phyloP scores from a whole-genome alignment of 192 early-diverging fungal species.

The Coemansia brasiliensis region DNA sequence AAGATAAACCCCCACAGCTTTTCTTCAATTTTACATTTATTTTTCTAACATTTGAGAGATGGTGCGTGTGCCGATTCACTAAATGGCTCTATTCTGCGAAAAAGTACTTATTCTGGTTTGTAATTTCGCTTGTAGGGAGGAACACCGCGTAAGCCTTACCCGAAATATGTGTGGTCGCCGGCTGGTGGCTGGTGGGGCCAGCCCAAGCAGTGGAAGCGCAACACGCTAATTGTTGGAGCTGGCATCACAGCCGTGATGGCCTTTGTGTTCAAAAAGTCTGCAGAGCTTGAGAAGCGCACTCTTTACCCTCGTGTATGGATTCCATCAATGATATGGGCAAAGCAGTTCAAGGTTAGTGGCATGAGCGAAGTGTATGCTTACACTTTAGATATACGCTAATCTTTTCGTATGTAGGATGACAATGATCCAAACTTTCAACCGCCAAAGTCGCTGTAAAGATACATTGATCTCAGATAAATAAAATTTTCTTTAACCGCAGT shows the following conservation, averaged over 20 bases:
- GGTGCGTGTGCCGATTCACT: background rate
- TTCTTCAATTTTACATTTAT: background rate
- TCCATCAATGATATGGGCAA: slow-evolving; percentile 58
- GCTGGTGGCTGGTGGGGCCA: slow-evolving; percentile 67
- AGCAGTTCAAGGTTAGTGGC: slow-evolving; percentile 54
- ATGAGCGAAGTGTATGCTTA: background rate
- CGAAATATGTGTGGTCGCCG: slow-evolving; percentile 54
- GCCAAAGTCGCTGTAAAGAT: slow-evolving; percentile 49
- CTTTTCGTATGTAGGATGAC: slow-evolving; percentile 19
- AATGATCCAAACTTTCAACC: slow-evolving; percentile 53
- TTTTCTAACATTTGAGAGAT: background rate
- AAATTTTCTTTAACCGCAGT: background rate
- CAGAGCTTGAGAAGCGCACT: slow-evolving; percentile 55
- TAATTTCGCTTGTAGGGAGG: slow-evolving; percentile 29
- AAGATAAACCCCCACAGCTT: too few relatives aligned
- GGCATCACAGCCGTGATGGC: slow-evolving; percentile 29
- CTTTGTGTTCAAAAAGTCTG: slow-evolving; percentile 61
- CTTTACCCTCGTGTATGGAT: slow-evolving; percentile 56
- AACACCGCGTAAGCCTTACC: slow-evolving; percentile 50
- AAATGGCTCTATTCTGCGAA: background rate
- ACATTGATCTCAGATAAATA: background rate
- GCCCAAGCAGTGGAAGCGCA: slow-evolving; percentile 60
- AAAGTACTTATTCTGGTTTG: background rate
- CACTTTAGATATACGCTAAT: background rate
- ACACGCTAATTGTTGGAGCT: slow-evolving; percentile 39